Base-by-base conservation (phyloP, 2,329 filamentous ascomycete genomes). In the Penicillium italicum region DNA sequence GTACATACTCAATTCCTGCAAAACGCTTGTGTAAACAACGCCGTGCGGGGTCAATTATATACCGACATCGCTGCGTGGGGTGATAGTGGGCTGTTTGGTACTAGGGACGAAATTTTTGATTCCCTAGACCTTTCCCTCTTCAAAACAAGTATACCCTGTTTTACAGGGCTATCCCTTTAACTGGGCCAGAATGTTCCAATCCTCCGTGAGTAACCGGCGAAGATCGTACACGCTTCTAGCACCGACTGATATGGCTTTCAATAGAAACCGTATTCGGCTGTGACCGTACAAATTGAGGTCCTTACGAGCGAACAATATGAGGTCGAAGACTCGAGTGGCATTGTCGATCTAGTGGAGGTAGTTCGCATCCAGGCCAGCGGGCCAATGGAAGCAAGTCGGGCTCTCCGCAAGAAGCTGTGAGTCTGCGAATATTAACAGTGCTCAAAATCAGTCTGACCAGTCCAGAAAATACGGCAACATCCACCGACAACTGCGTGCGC, bases 321-420 rank as follows among this genome's bases (percentile, higher is more conserved):
- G 58, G 90, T 95, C 70, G 91, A 97, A 71, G 92, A 97, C 72
- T 80, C 95, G 36, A 88, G 90, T 66, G 94, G 93, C 24, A 91
- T 99, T 62, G 90, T 93, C 38, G 92, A 97, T 67, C 85, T 99
- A 24, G 90, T 97, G 61, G 94, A 99, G 74, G 91, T 94, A 54
- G 90, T 99, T 71, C 88, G 89, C 62, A 85, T 99, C 56, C 94
- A 99, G 75, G 82, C 83, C 26, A 89, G 89, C 7, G 94, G 94
- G 0, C 91, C 94, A 1, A 83, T 85, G 12, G 94, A 99, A 78
- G 92, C 92, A 56, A 91, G 93, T 51, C 85, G 94, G 69, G 92
- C 94, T 45, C 84, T 99, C 66, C 86, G 94, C 58, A 99, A 99
- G 83, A 97, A 97, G 79, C 84, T 99, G 82, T 87, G 73, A 69